Evolutionary conservation across 2,329 filamentous ascomycete genomes (phyloP).

Genomic region (Ceratocystis cubensis): DNA sequence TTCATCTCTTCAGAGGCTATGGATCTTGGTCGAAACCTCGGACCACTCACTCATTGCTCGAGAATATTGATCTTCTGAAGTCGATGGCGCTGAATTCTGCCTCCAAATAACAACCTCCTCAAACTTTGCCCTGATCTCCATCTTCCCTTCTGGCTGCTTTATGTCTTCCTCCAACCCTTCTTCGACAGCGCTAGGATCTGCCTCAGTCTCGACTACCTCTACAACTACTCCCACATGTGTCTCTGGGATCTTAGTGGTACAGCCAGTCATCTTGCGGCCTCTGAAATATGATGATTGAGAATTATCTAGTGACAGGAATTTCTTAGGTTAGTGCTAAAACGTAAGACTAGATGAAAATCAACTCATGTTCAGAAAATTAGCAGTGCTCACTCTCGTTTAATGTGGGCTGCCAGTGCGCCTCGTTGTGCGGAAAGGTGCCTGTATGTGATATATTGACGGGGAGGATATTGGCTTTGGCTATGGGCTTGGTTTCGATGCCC

Average conservation of each 20-base stretch:
- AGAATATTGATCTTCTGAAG: constrained; percentile 55
- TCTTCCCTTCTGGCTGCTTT: constrained; percentile 38
- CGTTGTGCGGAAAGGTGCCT: constrained; percentile 51
- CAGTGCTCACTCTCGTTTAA: constrained; percentile 30
- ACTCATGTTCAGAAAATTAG: no score
- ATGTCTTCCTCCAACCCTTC: constrained; percentile 30
- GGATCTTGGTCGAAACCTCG: constrained; percentile 48
- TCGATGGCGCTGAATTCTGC: constrained; percentile 50
- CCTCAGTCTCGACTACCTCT: constrained; percentile 32
- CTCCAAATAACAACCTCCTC: constrained; percentile 71
- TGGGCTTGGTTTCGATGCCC: constrained; percentile 24
- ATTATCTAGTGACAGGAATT: constrained; percentile 32
- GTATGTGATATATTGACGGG: constrained; percentile 71
- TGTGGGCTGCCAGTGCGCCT: constrained; percentile 52
- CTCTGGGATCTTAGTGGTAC: constrained; percentile 52
- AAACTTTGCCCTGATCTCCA: constrained; percentile 57
- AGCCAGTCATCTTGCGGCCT: constrained; percentile 65
- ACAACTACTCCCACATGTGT: constrained; percentile 56
- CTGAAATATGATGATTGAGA: constrained; percentile 56
- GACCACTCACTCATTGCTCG: constrained; percentile 74
- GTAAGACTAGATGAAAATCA: background rate
- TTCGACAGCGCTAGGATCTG: constrained; percentile 16
- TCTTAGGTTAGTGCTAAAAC: background rate
- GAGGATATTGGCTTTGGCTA: constrained; percentile 55
- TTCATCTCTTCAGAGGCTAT: background rate